Evolutionary conservation across 352 stramenopile species (phyloP), one percentile per base, ranked within the genome.

Genomic region (Aphanomyces astaci): DNA sequence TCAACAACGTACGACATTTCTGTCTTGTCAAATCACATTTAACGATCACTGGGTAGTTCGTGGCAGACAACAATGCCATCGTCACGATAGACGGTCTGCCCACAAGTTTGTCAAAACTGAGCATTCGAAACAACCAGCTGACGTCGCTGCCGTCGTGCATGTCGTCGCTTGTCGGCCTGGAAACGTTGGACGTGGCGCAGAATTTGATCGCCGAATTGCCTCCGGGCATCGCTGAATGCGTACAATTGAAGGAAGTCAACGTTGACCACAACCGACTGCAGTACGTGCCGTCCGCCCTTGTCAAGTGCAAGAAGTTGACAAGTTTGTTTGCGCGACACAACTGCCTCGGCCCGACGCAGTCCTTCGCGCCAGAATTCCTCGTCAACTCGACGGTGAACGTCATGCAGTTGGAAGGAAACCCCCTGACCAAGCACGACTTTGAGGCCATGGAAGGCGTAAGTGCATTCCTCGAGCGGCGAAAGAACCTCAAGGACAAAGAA

Each of bases 401-500:
- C 49, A 78, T 94, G 76, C 89, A 94, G 55, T 66, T 94, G 22
- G 84, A 94, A 54, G 78, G 84, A 7, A 93, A 94, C 63, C 77
- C 81, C 0, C 79, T 94, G 77, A 89, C 62, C 27, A 94, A 94
- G 66, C 74, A 82, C 24, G 81, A 94, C 5, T 63, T 94, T 9
- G 81, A 92, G 63, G 64, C 60, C 31, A 93, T 94, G 86, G 76
- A 89, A 19, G 84, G 86, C 33, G 84, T 90, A 45, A 78, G 92
- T 11, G 73, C 72, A 28, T 94, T 94, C 72, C 64, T 93, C 45
- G 68, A 74, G 63, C 78, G 86, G n/a, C 86, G 86, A 32, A 93
- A 80, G 40, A 73, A 81, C 63, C 75, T 89, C 40, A 94, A 94
- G 70, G 89, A 94, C 77, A 94, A 94, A 77, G 86, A 91, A 65